Percentiles rank a stretch among this genome's conserved stretches.
phyloP scores from a whole-genome alignment of 1,139 yeast genomes.

The Yamadazyma oceani region DNA sequence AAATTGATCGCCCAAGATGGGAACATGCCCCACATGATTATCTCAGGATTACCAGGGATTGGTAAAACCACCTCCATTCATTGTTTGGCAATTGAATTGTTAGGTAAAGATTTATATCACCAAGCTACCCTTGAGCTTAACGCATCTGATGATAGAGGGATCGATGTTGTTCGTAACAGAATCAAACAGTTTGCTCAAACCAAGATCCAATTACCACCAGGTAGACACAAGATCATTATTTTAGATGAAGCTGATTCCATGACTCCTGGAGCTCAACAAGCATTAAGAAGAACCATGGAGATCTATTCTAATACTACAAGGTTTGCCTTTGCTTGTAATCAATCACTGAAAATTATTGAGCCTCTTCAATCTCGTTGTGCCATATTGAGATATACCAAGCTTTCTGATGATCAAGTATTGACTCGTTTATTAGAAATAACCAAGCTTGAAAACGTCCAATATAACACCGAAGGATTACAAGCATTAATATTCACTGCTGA shows the following conservation, averaged over 20 bases:
- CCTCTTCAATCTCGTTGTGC: slow-evolving; percentile 98
- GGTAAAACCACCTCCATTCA: slow-evolving; percentile 95
- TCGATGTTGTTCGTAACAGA: slow-evolving; percentile 48
- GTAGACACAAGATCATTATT: slow-evolving; percentile 80
- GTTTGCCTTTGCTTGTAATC: slow-evolving; percentile 97
- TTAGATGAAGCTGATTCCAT: slow-evolving; percentile 97
- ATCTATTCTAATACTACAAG: slow-evolving; percentile 90
- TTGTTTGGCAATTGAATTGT: slow-evolving; percentile 81
- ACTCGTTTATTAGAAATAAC: slow-evolving; percentile 73
- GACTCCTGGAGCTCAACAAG: slow-evolving; percentile 99
- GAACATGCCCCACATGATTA: slow-evolving; percentile 94
- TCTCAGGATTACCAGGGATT: slow-evolving; percentile 93
- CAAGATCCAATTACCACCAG: slow-evolving; percentile 58
- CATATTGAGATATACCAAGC: slow-evolving; percentile 76
- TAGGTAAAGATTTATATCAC: slow-evolving; percentile 65
- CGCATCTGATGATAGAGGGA: slow-evolving; percentile 52
- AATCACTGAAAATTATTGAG: slow-evolving; percentile 89
- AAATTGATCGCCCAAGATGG: slow-evolving; percentile 88
- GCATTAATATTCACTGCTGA: slow-evolving; percentile 96
- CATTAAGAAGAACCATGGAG: slow-evolving; percentile 96
- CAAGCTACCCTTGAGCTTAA: slow-evolving; percentile 86
- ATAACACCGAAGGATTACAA: slow-evolving; percentile 86
- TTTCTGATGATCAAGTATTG: slow-evolving; percentile 83
- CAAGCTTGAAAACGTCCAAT: slow-evolving; percentile 68
- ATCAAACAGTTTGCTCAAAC: slow-evolving; percentile 67